phyloP scores from a whole-genome alignment of 208 protist species.

The Kentomonas sorsogonicus region DNA sequence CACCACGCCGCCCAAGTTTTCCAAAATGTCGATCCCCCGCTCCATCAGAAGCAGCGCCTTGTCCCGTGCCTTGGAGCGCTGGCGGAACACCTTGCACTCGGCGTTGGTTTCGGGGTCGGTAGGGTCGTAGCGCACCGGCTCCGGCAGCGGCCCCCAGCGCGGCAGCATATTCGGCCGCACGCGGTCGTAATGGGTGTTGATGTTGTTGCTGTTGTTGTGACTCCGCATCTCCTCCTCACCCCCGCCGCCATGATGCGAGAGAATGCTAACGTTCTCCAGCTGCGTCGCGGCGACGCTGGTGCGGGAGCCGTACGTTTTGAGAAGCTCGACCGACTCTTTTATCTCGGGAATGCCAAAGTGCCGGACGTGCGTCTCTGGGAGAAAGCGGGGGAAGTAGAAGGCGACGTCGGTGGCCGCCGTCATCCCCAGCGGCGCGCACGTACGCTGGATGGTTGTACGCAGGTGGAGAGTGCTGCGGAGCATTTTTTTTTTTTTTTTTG shows the following conservation, averaged over 20 bases:
- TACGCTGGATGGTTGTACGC: slow-evolving; percentile 33
- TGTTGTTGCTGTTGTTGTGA: neutral
- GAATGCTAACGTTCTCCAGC: too few relatives aligned
- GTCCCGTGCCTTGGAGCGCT: slow-evolving; percentile 35
- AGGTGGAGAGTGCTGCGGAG: slow-evolving; percentile 22
- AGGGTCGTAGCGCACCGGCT: too few relatives aligned
- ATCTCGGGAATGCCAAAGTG: slow-evolving; percentile 65
- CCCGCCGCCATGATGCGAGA: too few relatives aligned
- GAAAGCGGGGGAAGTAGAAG: slow-evolving; percentile 83
- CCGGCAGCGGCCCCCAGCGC: too few relatives aligned
- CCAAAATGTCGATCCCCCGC: slow-evolving; percentile 74
- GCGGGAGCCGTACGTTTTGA: slow-evolving; percentile 26
- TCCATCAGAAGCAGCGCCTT: slow-evolving; percentile 51
- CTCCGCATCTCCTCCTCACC: neutral
- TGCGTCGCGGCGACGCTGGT: neutral
- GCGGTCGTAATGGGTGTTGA: too few relatives aligned
- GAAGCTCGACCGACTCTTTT: slow-evolving; percentile 48
- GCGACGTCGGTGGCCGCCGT: slow-evolving; percentile 63
- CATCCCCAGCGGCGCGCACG: slow-evolving; percentile 54
- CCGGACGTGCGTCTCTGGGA: slow-evolving; percentile 52
- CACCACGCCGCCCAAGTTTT: slow-evolving; percentile 43
- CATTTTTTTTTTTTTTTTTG: slow-evolving; percentile 25
- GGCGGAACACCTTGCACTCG: slow-evolving; percentile 6
- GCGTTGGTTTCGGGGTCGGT: neutral
- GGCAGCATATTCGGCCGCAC: too few relatives aligned